These are phyloP conservation scores for Chalaropsis ovoidea DNA, from an alignment of 2,329 filamentous ascomycete genomes.

Conservation along the genomic window DNA sequence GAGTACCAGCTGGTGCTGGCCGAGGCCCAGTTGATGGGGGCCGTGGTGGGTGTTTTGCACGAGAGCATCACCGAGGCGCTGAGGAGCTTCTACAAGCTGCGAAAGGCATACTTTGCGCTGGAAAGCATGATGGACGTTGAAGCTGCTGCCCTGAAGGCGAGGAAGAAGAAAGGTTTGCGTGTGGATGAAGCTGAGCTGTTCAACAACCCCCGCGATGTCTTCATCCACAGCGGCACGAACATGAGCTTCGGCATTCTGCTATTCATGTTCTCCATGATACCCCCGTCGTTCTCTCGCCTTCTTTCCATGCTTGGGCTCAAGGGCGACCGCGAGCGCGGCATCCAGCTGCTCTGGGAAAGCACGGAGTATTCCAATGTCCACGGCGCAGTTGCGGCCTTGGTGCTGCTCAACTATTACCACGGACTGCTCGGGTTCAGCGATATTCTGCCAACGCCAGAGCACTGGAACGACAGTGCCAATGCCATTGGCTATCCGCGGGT, in stretches of 20 bases:
- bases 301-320: conserved; percentile 83
- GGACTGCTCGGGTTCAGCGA: conserved; percentile 77
- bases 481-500: conserved; percentile 62
- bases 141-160: conserved; percentile 37
- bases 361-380: conserved; percentile 81
- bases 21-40: conserved; percentile 78
- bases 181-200: background rate
- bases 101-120: conserved; percentile 77
- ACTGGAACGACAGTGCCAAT: conserved; percentile 46
- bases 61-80: conserved; percentile 87
- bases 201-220: conserved; percentile 64
- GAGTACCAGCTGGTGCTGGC: conserved; percentile 80
- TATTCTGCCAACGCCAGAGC: conserved; percentile 57
- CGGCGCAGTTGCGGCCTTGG: conserved; percentile 76
- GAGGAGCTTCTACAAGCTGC: conserved; percentile 82
- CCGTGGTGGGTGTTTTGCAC: conserved; percentile 78
- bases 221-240: conserved; percentile 78
- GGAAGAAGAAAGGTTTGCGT: conserved; percentile 13
- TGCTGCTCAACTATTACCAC: conserved; percentile 80
- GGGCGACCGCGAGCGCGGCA: conserved; percentile 72
- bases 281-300: conserved; percentile 78
- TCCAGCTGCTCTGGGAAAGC: conserved; percentile 82
- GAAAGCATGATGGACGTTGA: conserved; percentile 71
- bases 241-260: conserved; percentile 83
- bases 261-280: conserved; percentile 83